These are phyloP conservation scores for Sugiyamaella castrensis DNA, from an alignment of 1,139 yeast genomes.

Conservation along the genomic window DNA sequence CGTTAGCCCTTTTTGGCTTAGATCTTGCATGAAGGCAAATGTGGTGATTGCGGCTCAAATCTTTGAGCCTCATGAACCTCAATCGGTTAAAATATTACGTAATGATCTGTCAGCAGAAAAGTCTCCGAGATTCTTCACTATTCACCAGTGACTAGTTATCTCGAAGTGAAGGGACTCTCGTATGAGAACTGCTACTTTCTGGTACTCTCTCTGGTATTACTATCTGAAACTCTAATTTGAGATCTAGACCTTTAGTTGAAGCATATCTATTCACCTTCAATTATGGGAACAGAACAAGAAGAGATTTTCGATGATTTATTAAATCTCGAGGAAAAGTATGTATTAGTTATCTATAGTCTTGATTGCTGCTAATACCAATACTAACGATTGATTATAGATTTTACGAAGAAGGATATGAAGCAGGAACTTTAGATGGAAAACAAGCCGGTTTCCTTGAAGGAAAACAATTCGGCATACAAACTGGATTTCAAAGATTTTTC, in stretches of 20 bases:
- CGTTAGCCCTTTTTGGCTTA: too few relatives aligned
- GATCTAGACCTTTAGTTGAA: not conserved
- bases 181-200: too few relatives aligned
- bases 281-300: not conserved
- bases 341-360: not conserved
- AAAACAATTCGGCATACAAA: constrained; percentile 72
- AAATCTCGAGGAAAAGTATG: constrained; percentile 49
- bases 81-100: not conserved
- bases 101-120: not conserved
- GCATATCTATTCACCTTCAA: not conserved
- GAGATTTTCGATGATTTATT: constrained; percentile 48
- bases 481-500: constrained; percentile 68
- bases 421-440: constrained; percentile 49
- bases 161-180: too few relatives aligned
- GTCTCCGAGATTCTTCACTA: not conserved
- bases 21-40: too few relatives aligned
- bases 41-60: too few relatives aligned
- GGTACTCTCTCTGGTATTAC: too few relatives aligned
- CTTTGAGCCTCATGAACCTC: too few relatives aligned
- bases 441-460: constrained; percentile 67
- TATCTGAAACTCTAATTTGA: not conserved
- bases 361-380: not conserved
- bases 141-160: too few relatives aligned
- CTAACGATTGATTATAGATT: constrained; percentile 35
- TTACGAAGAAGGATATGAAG: constrained; percentile 58